Evolutionary conservation across 305 asterid genomes (phyloP).

Genomic region (Rubia tinctorum): DNA sequence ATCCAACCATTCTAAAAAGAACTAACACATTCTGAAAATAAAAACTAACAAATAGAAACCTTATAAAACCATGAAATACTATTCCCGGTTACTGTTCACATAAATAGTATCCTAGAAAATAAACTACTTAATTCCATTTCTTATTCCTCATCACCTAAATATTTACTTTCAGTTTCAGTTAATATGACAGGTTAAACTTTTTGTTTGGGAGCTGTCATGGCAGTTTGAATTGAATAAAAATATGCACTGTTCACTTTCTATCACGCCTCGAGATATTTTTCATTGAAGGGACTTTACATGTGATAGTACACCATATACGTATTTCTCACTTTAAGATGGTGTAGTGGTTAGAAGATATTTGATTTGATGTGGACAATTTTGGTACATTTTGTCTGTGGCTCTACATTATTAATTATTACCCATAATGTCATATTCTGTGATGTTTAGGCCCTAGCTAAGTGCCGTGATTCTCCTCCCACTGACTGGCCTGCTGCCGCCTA

Average conservation of each 20-base stretch:
- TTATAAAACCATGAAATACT: too few relatives aligned
- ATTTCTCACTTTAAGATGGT: background rate
- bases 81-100: too few relatives aligned
- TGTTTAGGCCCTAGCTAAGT: constrained; percentile 77
- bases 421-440: constrained; percentile 14
- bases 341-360: constrained; percentile 5
- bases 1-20: too few relatives aligned
- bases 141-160: too few relatives aligned
- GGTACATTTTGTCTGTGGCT: constrained; percentile 14
- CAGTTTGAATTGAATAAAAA: background rate
- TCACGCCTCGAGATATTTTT: background rate
- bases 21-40: too few relatives aligned
- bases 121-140: too few relatives aligned
- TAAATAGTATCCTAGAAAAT: too few relatives aligned
- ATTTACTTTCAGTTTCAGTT: background rate
- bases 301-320: background rate
- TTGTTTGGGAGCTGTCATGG: background rate
- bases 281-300: background rate
- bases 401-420: constrained; percentile 8
- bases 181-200: background rate
- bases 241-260: background rate
- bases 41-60: too few relatives aligned
- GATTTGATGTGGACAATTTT: constrained; percentile 4
- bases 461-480: constrained; percentile 94
- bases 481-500: constrained; percentile 98